phyloP scores from a whole-genome alignment of 1,284 basidiomycete species.

The Dichomitus squalens region DNA sequence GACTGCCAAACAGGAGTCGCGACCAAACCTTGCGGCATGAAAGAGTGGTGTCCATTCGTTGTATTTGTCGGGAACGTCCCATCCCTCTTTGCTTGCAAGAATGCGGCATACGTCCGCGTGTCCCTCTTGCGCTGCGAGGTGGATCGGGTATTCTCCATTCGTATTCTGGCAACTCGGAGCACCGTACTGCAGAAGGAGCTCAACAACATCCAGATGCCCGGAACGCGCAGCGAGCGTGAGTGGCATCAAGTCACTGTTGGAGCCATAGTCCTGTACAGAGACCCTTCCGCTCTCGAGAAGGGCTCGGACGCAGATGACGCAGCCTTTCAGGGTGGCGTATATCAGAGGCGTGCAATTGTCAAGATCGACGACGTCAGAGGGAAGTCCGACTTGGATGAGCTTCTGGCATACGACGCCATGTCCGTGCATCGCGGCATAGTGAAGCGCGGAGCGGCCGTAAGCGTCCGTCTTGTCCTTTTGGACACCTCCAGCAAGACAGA shows the following conservation, averaged over 20 bases:
- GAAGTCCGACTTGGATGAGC: conserved; percentile 72
- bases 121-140: conserved; percentile 97
- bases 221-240: conserved; percentile 90
- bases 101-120: conserved; percentile 83
- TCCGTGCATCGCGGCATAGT: conserved; percentile 96
- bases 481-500: conserved; percentile 81
- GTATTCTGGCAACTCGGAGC: conserved; percentile 85
- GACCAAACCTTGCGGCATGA: conserved; percentile 92
- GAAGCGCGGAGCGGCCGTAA: conserved; percentile 92
- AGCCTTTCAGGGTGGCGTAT: conserved; percentile 90
- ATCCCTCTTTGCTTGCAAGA: conserved; percentile 76
- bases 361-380: conserved; percentile 78
- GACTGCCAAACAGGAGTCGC: conserved; percentile 73
- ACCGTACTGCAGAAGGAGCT: conserved; percentile 76
- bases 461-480: conserved; percentile 74
- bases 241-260: conserved; percentile 79
- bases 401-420: conserved; percentile 77
- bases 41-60: conserved; percentile 98
- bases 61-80: conserved; percentile 94
- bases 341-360: conserved; percentile 95
- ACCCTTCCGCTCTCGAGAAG: conserved; percentile 72
- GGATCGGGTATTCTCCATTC: conserved; percentile 95
- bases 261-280: conserved; percentile 56
- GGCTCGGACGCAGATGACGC: conserved; percentile 78
- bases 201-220: conserved; percentile 86